These are phyloP conservation scores for Ceratonia siliqua DNA, from an alignment of 306 rosid genomes.

Conservation along the genomic window DNA sequence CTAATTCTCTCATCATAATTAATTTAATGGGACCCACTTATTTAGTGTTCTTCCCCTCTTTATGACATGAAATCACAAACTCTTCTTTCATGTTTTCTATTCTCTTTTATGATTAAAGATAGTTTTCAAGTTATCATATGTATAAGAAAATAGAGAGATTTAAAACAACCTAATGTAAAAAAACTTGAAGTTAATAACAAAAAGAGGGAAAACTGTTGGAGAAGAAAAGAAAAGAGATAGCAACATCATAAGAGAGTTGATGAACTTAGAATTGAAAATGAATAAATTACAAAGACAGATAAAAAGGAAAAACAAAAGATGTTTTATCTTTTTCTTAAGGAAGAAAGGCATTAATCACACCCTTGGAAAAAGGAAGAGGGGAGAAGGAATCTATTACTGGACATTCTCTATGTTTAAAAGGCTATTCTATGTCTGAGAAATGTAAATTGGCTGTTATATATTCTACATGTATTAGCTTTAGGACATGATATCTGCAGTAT, in stretches of 20 bases:
- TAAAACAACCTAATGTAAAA: not conserved
- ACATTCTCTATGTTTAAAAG: not conserved
- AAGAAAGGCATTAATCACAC: not conserved
- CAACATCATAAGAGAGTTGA: not conserved
- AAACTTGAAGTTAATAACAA: not conserved
- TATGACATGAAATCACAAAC: not conserved
- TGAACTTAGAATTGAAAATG: not conserved
- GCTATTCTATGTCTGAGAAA: constrained; percentile 2
- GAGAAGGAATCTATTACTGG: not conserved
- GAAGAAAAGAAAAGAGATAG: not conserved
- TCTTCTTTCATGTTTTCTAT: not conserved
- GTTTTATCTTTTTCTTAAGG: too few species aligned
- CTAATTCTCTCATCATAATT: not conserved
- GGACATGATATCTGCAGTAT: not conserved
- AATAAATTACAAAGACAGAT: not conserved
- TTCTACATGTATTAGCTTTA: not conserved
- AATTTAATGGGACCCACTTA: not conserved
- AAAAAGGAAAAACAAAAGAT: not conserved
- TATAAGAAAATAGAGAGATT: not conserved
- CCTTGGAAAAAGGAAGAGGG: not conserved
- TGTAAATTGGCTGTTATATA: not conserved
- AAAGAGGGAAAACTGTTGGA: not conserved
- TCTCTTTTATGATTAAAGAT: not conserved
- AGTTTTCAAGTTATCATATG: not conserved
- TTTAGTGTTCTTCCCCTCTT: not conserved